Percentiles rank a stretch among this genome's conserved stretches.
phyloP scores from a whole-genome alignment of 2,329 filamentous ascomycete species.

The Thelonectria olida region DNA sequence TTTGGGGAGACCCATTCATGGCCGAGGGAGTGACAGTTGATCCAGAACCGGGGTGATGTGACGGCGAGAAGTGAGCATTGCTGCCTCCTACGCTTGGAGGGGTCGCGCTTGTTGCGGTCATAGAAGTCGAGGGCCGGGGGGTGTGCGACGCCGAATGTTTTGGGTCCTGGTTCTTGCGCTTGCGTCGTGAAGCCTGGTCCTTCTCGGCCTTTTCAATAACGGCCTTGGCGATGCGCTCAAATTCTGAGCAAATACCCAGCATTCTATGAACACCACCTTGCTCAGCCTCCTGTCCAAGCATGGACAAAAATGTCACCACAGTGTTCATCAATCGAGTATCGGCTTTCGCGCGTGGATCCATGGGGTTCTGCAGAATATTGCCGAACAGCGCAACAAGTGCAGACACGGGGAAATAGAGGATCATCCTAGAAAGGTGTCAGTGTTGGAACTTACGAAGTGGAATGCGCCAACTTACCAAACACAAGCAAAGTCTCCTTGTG shows the following conservation, averaged over 20 bases:
- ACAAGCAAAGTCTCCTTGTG: constrained; percentile 92
- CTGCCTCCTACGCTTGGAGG: not conserved
- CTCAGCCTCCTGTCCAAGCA: constrained; percentile 87
- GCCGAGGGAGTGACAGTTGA: constrained; percentile 36
- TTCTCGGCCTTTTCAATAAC: constrained; percentile 93
- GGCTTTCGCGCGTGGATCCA: constrained; percentile 86
- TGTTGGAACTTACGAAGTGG: not conserved
- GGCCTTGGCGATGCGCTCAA: constrained; percentile 90
- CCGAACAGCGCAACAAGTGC: constrained; percentile 94
- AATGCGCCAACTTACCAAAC: constrained; percentile 76
- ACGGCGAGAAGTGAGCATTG: constrained; percentile 41
- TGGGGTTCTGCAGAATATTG: constrained; percentile 94
- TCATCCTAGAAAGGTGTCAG: constrained; percentile 68
- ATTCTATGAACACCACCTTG: constrained; percentile 93
- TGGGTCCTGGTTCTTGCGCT: constrained; percentile 78
- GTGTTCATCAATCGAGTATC: constrained; percentile 92
- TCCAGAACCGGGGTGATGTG: constrained; percentile 33
- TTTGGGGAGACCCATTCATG: constrained; percentile 54
- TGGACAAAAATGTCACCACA: constrained; percentile 91
- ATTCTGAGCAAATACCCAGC: constrained; percentile 94
- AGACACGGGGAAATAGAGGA: constrained; percentile 96
- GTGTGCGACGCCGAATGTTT: constrained; percentile 26
- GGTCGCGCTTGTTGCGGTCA: constrained; percentile 14
- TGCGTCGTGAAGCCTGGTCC: constrained; percentile 80
- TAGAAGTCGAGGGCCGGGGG: constrained; percentile 22